Conservation (phyloP, 345 rosid genomes). For the Excoecaria agallocha region DNA sequence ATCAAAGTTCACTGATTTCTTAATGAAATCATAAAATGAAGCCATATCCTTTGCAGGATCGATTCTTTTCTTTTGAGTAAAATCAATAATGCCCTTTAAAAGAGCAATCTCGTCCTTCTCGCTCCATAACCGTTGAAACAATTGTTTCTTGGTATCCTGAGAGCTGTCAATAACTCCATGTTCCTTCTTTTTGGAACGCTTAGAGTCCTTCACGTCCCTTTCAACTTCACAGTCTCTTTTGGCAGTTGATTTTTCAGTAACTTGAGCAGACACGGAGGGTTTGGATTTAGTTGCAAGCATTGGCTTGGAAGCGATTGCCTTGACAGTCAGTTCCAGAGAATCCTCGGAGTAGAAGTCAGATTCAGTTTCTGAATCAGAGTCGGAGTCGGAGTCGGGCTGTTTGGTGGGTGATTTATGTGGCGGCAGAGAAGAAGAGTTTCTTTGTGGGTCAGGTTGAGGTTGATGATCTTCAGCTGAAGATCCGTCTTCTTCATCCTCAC, state of each 20-base stretch:
- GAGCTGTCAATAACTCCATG: not conserved
- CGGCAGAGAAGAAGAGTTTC: not conserved
- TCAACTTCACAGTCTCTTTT: constrained; percentile 9
- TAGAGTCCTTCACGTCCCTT: not conserved
- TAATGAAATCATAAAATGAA: constrained; percentile 38
- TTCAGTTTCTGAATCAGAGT: not conserved
- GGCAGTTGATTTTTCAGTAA: not conserved
- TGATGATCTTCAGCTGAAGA: constrained; percentile 7
- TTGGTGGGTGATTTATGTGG: not conserved
- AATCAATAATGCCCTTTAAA: constrained; percentile 43
- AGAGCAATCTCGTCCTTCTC: constrained; percentile 50
- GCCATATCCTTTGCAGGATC: constrained; percentile 37
- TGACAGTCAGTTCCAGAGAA: not conserved
- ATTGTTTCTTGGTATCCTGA: constrained; percentile 39
- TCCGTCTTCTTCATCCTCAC: constrained; percentile 27
- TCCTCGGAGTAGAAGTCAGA: not conserved
- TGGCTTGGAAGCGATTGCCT: constrained; percentile 11
- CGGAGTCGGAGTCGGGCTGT: not conserved
- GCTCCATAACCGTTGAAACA: constrained; percentile 49
- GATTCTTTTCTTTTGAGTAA: constrained; percentile 27
- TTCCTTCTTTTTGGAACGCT: constrained; percentile 21
- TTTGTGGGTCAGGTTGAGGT: too few species aligned
- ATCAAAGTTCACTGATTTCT: constrained; percentile 38
- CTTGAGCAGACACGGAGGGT: not conserved
- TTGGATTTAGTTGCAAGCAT: not conserved